Evolutionary conservation across 768 basidiomycete species (phyloP).

Genomic region (Termitomyces sp.): DNA sequence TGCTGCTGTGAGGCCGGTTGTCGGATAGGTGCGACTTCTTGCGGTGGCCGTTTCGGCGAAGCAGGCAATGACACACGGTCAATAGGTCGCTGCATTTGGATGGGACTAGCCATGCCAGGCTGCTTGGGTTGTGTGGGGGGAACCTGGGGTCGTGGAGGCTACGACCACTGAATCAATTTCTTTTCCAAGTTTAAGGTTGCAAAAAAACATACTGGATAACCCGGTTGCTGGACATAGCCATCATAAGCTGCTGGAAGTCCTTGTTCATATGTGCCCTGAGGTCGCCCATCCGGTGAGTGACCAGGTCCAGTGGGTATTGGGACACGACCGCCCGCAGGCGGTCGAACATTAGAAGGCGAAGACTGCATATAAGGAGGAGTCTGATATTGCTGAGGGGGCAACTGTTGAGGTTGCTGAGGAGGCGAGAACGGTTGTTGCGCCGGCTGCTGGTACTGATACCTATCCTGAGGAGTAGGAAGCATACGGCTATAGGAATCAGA

Average conservation of each 20-base stretch:
- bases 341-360: slow-evolving; percentile 27
- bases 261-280: slow-evolving; percentile 27
- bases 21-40: slow-evolving; percentile 30
- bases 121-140: slow-evolving; percentile 31
- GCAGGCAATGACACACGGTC: slow-evolving; percentile 23
- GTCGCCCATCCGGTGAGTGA: slow-evolving; percentile 37
- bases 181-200: not conserved
- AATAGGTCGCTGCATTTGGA: slow-evolving; percentile 20
- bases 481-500: slow-evolving; percentile 35
- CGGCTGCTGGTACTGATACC: slow-evolving; percentile 29
- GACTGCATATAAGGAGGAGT: slow-evolving; percentile 23
- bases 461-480: slow-evolving; percentile 28
- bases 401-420: slow-evolving; percentile 22
- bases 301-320: slow-evolving; percentile 32
- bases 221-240: slow-evolving; percentile 23
- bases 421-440: slow-evolving; percentile 22
- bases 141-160: slow-evolving; percentile 15
- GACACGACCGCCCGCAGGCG: slow-evolving; percentile 37
- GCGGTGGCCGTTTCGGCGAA: slow-evolving; percentile 22
- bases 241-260: slow-evolving; percentile 19
- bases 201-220: slow-evolving; percentile 29
- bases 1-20: slow-evolving; percentile 27
- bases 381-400: slow-evolving; percentile 19
- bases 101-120: slow-evolving; percentile 27
- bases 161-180: not conserved